These are phyloP conservation scores for Calendula officinalis DNA, from an alignment of 129 eudicot genomes.

Conservation along the genomic window DNA sequence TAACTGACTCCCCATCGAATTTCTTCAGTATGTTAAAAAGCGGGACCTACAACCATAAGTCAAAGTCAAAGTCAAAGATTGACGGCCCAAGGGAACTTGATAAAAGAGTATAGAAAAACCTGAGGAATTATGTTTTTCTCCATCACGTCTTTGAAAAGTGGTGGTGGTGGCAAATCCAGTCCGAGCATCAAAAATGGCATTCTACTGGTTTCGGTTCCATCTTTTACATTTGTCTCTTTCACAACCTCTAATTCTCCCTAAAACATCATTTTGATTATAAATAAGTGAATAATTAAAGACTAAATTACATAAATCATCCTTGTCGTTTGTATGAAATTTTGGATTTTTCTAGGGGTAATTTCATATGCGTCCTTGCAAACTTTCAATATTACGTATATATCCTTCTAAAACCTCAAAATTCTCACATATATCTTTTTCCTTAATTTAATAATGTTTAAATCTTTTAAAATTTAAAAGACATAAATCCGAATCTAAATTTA, in stretches of 20 bases:
- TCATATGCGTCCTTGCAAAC: no score
- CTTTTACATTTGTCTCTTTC: conserved; percentile 63
- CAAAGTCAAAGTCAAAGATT: conserved; percentile 1
- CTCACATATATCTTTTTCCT: no score
- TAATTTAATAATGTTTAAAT: no score
- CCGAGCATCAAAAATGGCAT: conserved; percentile 98
- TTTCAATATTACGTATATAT: no score
- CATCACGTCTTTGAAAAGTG: conserved; percentile 88
- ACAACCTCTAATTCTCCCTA: conserved; percentile 95
- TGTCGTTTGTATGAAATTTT: no score
- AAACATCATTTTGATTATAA: not conserved
- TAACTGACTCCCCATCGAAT: conserved; percentile 90
- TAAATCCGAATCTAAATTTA: no score
- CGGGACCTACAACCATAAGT: conserved; percentile 60
- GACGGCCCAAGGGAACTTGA: not conserved
- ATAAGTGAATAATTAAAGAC: not conserved
- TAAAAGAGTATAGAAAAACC: conserved; percentile 34
- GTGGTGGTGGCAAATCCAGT: conserved; percentile 93
- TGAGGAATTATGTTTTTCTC: conserved; percentile 96
- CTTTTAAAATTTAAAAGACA: no score
- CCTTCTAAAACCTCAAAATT: no score
- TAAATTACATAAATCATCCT: no score
- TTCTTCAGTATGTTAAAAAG: conserved; percentile 96
- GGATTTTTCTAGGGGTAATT: no score
- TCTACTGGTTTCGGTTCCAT: conserved; percentile 56